Evolutionary conservation across 805 yeast species (phyloP).

Genomic region (Saccharomycopsis synnaedendra): DNA sequence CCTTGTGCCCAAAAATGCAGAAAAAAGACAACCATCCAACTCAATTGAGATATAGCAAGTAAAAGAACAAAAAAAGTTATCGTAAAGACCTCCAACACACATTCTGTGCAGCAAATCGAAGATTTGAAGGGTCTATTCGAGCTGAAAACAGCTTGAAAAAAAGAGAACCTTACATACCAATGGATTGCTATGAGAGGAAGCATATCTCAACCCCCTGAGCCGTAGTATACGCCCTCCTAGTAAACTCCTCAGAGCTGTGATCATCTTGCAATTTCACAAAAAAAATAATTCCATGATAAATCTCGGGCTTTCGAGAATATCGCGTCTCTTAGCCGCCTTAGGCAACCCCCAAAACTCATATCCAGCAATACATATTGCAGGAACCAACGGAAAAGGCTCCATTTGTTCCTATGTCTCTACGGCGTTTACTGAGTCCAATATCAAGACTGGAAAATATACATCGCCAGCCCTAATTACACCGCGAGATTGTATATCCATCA

Average conservation of each 20-base stretch:
- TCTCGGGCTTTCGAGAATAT: conserved; percentile 44
- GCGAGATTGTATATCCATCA: conserved; percentile 65
- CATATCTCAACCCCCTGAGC: background rate
- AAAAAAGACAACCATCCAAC: too few relatives aligned
- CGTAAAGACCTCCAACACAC: too few relatives aligned
- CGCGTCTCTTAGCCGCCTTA: conserved; percentile 32
- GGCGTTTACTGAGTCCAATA: conserved; percentile 14
- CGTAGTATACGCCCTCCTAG: too few relatives aligned
- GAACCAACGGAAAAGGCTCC: conserved; percentile 96
- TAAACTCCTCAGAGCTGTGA: too few relatives aligned
- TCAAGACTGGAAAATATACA: conserved; percentile 68
- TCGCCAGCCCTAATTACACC: conserved; percentile 74
- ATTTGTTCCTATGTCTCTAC: conserved; percentile 74
- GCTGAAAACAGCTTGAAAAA: too few relatives aligned
- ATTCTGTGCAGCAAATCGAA: too few relatives aligned
- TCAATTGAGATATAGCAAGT: too few relatives aligned
- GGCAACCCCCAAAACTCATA: conserved; percentile 60
- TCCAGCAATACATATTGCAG: conserved; percentile 82
- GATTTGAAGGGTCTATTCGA: too few relatives aligned
- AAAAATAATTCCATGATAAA: conserved; percentile 24
- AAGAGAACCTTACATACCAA: background rate
- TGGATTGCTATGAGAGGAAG: background rate
- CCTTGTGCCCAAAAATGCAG: too few relatives aligned
- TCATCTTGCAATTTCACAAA: too few relatives aligned
- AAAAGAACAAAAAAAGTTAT: too few relatives aligned